Evolutionary conservation across 1,284 basidiomycete species (phyloP).

Genomic region (Sanguinoderma infundibulare): DNA sequence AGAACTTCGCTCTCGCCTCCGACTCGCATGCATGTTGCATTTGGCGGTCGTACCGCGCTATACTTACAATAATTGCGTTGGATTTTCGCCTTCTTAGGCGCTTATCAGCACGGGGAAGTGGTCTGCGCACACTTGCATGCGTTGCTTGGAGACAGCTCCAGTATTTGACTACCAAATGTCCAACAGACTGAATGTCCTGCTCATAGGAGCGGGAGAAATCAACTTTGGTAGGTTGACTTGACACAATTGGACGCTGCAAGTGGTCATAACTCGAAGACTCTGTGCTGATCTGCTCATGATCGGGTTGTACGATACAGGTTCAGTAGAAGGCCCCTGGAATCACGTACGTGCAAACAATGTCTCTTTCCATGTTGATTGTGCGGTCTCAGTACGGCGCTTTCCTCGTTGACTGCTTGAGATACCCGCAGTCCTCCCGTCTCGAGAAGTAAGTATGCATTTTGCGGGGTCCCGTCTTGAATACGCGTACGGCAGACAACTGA

Average conservation of each 20-base stretch:
- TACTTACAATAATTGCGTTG: too few relatives aligned
- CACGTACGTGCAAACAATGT: constrained; percentile 35
- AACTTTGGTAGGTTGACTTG: constrained; percentile 43
- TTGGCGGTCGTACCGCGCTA: too few relatives aligned
- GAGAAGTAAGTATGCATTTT: constrained; percentile 18
- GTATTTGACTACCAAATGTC: neutral
- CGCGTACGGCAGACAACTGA: too few relatives aligned
- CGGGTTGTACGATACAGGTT: constrained; percentile 28
- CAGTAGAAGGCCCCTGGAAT: constrained; percentile 49
- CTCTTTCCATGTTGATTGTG: neutral
- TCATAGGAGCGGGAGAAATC: constrained; percentile 57
- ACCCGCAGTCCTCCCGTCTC: constrained; percentile 23
- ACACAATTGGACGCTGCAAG: neutral
- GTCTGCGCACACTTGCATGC: neutral
- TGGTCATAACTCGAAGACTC: too few relatives aligned
- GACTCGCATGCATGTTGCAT: too few relatives aligned
- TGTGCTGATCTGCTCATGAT: neutral
- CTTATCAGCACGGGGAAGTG: too few relatives aligned
- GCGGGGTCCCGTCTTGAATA: too few relatives aligned
- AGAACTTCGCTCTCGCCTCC: too few relatives aligned
- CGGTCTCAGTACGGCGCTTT: neutral
- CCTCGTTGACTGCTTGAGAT: neutral
- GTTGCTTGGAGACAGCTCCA: neutral
- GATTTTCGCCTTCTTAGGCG: too few relatives aligned
- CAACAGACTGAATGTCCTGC: constrained; percentile 44